These are phyloP conservation scores for Lactarius trivialis DNA, from an alignment of 768 basidiomycete species.

Conservation along the genomic window DNA sequence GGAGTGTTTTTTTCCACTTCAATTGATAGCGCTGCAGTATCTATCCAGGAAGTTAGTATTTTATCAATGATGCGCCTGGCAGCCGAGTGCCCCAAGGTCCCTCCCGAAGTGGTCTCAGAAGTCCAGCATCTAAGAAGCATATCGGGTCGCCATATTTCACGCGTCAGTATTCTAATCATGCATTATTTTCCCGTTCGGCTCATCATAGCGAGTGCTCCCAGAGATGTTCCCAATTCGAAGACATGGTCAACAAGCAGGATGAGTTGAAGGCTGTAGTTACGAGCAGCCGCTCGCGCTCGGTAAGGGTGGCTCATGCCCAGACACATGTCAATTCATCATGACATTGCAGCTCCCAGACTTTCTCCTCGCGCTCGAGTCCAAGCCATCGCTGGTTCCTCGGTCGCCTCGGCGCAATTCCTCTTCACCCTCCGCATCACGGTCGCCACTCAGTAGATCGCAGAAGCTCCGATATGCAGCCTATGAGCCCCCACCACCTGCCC, in stretches of 20 bases:
- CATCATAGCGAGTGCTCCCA: slow-evolving; percentile 28
- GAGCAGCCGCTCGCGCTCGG: slow-evolving; percentile 49
- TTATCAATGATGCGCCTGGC: slow-evolving; percentile 64
- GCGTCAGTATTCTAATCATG: slow-evolving; percentile 35
- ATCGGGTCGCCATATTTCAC: slow-evolving; percentile 49
- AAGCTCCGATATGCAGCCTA: slow-evolving; percentile 68
- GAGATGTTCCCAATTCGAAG: slow-evolving; percentile 68
- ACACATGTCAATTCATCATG: not conserved
- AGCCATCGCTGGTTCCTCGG: slow-evolving; percentile 24
- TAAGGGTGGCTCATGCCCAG: slow-evolving; percentile 29
- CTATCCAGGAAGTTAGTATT: slow-evolving; percentile 68
- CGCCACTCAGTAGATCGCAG: slow-evolving; percentile 31
- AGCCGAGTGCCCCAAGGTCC: slow-evolving; percentile 50
- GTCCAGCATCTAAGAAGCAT: slow-evolving; percentile 41
- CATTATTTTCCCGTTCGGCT: slow-evolving; percentile 6
- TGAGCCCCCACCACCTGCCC: slow-evolving; percentile 47
- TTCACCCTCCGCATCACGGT: slow-evolving; percentile 24
- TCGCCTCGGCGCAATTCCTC: slow-evolving; percentile 19
- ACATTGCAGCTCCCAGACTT: slow-evolving; percentile 64
- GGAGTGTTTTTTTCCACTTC: slow-evolving; percentile 5
- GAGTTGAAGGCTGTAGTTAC: slow-evolving; percentile 43
- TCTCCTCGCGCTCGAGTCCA: slow-evolving; percentile 41
- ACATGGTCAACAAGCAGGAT: slow-evolving; percentile 39
- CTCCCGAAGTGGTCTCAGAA: slow-evolving; percentile 36
- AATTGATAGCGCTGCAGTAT: slow-evolving; percentile 36